Conservation (phyloP, 805 yeast species). For the Cyberlindnera petersonii region DNA sequence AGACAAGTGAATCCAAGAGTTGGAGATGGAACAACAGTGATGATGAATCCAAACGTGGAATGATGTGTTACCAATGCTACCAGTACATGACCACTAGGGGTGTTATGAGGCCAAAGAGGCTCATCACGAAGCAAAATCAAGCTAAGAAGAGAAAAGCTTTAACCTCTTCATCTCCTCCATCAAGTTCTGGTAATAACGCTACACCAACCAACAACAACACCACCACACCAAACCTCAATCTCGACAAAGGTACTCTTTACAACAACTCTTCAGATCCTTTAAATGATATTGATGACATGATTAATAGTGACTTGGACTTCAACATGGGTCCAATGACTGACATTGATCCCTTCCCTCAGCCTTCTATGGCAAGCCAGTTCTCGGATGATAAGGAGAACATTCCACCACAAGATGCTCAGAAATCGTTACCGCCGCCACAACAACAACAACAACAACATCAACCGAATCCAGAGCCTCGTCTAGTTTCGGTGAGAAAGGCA, state of each 20-base stretch:
- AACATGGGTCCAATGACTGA: slow-evolving; percentile 29
- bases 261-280: slow-evolving; percentile 29
- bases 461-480: slow-evolving; percentile 6
- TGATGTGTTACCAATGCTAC: slow-evolving; percentile 26
- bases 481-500: slow-evolving; percentile 18
- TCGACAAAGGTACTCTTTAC: slow-evolving; percentile 6
- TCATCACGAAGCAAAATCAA: slow-evolving; percentile 12
- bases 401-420: slow-evolving; percentile 29
- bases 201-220: too few species aligned
- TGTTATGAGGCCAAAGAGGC: slow-evolving; percentile 25
- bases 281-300: slow-evolving; percentile 36
- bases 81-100: slow-evolving; percentile 24
- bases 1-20: slow-evolving; percentile 23
- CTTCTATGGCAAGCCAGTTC: slow-evolving; percentile 1
- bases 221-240: slow-evolving; percentile 14
- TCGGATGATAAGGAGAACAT: slow-evolving; percentile 35
- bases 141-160: slow-evolving; percentile 6
- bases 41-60: slow-evolving; percentile 23
- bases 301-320: slow-evolving; percentile 29
- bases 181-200: slow-evolving; percentile 21
- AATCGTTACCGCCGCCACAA: background rate
- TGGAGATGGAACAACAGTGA: slow-evolving; percentile 29
- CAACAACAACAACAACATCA: slow-evolving; percentile 4
- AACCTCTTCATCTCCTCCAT: slow-evolving; percentile 21
- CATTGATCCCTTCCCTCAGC: slow-evolving; percentile 29